Evolutionary conservation across 148 eudicot species (phyloP).

Genomic region (Rhododendron mucronatum): DNA sequence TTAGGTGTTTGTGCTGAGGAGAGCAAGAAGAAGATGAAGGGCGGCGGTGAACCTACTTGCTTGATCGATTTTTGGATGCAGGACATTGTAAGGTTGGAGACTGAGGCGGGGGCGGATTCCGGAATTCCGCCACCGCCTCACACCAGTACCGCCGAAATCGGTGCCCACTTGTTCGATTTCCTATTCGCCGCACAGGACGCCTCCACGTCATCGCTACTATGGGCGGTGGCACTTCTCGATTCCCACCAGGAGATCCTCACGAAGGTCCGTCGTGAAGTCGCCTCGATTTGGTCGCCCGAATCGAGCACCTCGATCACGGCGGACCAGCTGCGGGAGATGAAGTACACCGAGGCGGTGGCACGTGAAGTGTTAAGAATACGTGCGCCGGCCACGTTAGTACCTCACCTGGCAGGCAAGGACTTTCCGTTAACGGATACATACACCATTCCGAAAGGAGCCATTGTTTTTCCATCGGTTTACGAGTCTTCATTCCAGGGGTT

Average conservation of each 20-base stretch:
- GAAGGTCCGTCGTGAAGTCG: constrained; percentile 50
- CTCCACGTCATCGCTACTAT: constrained; percentile 69
- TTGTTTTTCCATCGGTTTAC: constrained; percentile 78
- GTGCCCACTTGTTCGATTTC: constrained; percentile 68
- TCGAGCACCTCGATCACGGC: constrained; percentile 32
- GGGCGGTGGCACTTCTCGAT: constrained; percentile 76
- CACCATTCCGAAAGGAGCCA: constrained; percentile 63
- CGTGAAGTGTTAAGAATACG: constrained; percentile 64
- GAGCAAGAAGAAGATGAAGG: constrained; percentile 41
- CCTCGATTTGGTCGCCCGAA: constrained; percentile 42
- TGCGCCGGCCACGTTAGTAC: constrained; percentile 78
- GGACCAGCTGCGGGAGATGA: constrained; percentile 54
- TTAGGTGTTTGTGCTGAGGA: constrained; percentile 44
- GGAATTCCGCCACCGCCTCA: constrained; percentile 29
- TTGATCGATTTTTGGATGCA: constrained; percentile 85
- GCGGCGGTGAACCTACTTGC: constrained; percentile 50
- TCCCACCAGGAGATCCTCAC: constrained; percentile 54
- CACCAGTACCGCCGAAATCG: constrained; percentile 34
- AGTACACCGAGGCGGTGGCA: constrained; percentile 89
- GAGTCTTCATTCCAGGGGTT: constrained; percentile 92
- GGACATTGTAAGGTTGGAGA: constrained; percentile 37
- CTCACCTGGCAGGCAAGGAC: constrained; percentile 67
- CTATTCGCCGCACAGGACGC: constrained; percentile 87
- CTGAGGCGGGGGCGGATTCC: constrained; percentile 14
- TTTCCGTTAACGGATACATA: constrained; percentile 47